Conservation (phyloP, 176 grass and related monocot genomes). For the Eleusine indica region DNA sequence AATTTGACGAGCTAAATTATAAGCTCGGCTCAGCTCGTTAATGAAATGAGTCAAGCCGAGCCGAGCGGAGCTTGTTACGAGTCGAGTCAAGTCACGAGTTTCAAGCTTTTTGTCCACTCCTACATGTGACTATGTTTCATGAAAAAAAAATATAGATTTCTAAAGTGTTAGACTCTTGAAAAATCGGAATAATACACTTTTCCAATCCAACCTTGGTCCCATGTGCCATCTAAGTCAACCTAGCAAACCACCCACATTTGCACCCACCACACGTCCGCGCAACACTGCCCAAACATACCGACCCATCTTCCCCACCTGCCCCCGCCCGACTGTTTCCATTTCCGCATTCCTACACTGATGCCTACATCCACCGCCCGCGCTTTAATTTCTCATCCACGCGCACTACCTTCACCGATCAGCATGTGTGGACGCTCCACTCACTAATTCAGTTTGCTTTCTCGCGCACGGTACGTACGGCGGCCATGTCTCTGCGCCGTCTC, state of each 20-base stretch:
- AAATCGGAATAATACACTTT: too few relatives aligned
- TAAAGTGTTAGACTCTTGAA: too few relatives aligned
- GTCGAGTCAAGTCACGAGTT: too few relatives aligned
- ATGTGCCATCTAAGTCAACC: conserved; percentile 13
- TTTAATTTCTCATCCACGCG: conserved; percentile 1
- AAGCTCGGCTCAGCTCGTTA: too few relatives aligned
- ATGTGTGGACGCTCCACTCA: conserved; percentile 19
- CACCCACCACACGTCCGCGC: neutral
- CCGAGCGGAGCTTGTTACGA: too few relatives aligned
- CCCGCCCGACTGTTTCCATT: neutral
- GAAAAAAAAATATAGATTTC: too few relatives aligned
- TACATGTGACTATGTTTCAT: too few relatives aligned
- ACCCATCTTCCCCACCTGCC: conserved; percentile 13
- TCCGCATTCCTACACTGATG: neutral
- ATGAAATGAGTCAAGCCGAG: too few relatives aligned
- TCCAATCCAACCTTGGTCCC: neutral
- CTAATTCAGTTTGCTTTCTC: neutral
- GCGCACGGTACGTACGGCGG: neutral
- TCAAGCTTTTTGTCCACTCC: too few relatives aligned
- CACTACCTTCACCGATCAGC: neutral
- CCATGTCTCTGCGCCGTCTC: conserved; percentile 34
- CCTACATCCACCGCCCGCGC: conserved; percentile 1
- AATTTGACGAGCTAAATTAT: too few relatives aligned
- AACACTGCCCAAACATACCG: neutral
- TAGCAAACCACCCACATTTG: conserved; percentile 29